These are phyloP conservation scores for Cicer bijugum DNA, from an alignment of 306 rosid genomes.

Conservation along the genomic window DNA sequence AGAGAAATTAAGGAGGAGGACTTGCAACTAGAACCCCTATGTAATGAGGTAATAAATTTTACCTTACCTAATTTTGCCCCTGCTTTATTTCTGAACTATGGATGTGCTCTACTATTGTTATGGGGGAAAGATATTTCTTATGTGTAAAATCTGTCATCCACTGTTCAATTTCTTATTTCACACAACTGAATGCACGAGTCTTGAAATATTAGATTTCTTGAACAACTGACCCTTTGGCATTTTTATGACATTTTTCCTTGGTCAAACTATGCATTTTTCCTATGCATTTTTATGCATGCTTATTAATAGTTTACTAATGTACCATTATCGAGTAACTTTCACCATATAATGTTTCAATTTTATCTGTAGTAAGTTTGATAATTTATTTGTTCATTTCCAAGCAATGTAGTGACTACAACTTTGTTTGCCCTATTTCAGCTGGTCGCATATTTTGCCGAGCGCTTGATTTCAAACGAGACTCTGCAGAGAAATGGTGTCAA, in stretches of 20 bases:
- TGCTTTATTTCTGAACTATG: constrained; percentile 12
- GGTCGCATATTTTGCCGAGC: constrained; percentile 69
- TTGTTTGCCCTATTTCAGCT: constrained; percentile 64
- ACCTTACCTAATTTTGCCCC: constrained; percentile 25
- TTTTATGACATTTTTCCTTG: background rate
- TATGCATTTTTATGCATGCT: background rate
- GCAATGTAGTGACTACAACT: constrained; percentile 38
- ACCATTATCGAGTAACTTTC: constrained; percentile 10
- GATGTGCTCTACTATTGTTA: constrained; percentile 14
- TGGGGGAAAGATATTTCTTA: constrained; percentile 25
- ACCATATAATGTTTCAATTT: constrained; percentile 15
- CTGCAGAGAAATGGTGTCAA: constrained; percentile 71
- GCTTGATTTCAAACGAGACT: constrained; percentile 71
- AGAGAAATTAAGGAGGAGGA: constrained; percentile 68
- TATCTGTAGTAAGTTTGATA: constrained; percentile 25
- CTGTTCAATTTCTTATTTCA: constrained; percentile 13
- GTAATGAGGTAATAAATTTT: constrained; percentile 64
- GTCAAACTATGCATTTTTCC: background rate
- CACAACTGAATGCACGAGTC: background rate
- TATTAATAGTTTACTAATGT: constrained; percentile 1
- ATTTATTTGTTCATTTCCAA: constrained; percentile 28
- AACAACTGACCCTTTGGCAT: background rate
- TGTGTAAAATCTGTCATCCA: background rate
- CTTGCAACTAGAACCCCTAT: constrained; percentile 80
- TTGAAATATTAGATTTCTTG: constrained; percentile 12